Evolutionary conservation across 139 green algal species (phyloP).

Genomic region (Eudorina sp.): DNA sequence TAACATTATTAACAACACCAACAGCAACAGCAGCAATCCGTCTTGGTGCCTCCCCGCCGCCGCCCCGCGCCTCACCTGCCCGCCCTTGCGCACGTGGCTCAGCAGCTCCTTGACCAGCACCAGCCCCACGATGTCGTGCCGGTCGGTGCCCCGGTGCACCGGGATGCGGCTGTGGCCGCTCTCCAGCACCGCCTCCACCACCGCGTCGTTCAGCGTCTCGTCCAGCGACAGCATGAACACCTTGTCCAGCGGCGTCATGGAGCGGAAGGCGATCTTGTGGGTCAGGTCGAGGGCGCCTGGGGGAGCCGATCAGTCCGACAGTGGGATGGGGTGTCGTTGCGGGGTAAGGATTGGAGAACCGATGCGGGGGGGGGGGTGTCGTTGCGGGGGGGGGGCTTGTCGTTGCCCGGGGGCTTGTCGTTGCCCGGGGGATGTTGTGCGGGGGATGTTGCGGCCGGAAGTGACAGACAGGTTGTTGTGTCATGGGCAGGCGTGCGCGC

Average conservation of each 20-base stretch:
- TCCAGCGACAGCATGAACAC: slow-evolving; percentile 87
- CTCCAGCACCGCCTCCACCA: slow-evolving; percentile 40
- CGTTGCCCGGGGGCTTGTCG: too few relatives aligned
- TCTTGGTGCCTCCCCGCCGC: background rate
- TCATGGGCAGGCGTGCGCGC: too few relatives aligned
- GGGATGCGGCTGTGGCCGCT: slow-evolving; percentile 82
- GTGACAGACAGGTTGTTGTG: too few relatives aligned
- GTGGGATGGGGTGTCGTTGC: background rate
- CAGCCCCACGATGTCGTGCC: slow-evolving; percentile 69
- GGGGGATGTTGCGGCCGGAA: too few relatives aligned
- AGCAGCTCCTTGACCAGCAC: slow-evolving; percentile 59
- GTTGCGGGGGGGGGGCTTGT: background rate
- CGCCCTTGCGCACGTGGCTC: background rate
- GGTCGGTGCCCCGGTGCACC: slow-evolving; percentile 71
- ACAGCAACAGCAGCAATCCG: background rate
- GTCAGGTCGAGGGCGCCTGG: slow-evolving; percentile 83
- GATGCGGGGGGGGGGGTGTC: background rate
- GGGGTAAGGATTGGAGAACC: background rate
- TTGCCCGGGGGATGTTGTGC: too few relatives aligned
- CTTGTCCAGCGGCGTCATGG: slow-evolving; percentile 91
- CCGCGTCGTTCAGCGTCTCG: slow-evolving; percentile 71
- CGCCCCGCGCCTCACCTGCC: background rate
- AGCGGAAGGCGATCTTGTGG: slow-evolving; percentile 76
- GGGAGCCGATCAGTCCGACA: too few relatives aligned
- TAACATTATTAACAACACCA: background rate